Conservation (phyloP, 2,329 filamentous ascomycete genomes). For the Botrytis porri region DNA sequence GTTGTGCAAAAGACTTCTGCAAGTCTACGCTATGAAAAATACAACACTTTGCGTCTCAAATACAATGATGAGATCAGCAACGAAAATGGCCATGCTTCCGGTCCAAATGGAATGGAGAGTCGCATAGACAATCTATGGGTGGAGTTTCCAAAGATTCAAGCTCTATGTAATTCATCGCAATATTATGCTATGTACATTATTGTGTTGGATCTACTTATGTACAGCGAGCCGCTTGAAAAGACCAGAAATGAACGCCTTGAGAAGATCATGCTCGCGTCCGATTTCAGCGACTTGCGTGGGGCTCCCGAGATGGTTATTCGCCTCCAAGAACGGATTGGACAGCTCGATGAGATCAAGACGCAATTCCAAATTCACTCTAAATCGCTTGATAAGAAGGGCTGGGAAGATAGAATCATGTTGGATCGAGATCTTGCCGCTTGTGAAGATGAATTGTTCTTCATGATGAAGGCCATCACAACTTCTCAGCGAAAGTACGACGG, state of each 20-base stretch:
- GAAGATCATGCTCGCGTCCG: slow-evolving; percentile 97
- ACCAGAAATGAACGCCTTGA: slow-evolving; percentile 92
- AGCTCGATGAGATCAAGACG: slow-evolving; percentile 92
- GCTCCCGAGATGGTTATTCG: slow-evolving; percentile 89
- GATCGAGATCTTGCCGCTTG: slow-evolving; percentile 85
- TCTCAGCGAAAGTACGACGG: slow-evolving; percentile 84
- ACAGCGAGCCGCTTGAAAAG: slow-evolving; percentile 94
- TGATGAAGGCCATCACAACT: slow-evolving; percentile 99
- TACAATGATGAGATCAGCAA: slow-evolving; percentile 85
- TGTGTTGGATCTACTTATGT: slow-evolving; percentile 90
- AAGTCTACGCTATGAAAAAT: slow-evolving; percentile 92
- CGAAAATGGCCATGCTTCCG: slow-evolving; percentile 51
- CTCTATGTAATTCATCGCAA: slow-evolving; percentile 94
- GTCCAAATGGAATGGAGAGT: slow-evolving; percentile 61
- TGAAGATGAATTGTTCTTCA: slow-evolving; percentile 97
- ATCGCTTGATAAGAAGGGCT: slow-evolving; percentile 81
- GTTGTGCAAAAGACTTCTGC: slow-evolving; percentile 97
- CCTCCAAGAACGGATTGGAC: slow-evolving; percentile 87
- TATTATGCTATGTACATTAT: slow-evolving; percentile 99
- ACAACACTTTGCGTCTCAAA: slow-evolving; percentile 93
- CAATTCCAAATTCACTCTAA: slow-evolving; percentile 93
- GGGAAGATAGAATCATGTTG: slow-evolving; percentile 84
- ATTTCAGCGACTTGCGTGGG: slow-evolving; percentile 94
- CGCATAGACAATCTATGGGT: slow-evolving; percentile 97
- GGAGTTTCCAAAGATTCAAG: slow-evolving; percentile 89